Evolutionary conservation across 2,329 filamentous ascomycete genomes (phyloP).

Genomic region (Aspergillaceae sp.): DNA sequence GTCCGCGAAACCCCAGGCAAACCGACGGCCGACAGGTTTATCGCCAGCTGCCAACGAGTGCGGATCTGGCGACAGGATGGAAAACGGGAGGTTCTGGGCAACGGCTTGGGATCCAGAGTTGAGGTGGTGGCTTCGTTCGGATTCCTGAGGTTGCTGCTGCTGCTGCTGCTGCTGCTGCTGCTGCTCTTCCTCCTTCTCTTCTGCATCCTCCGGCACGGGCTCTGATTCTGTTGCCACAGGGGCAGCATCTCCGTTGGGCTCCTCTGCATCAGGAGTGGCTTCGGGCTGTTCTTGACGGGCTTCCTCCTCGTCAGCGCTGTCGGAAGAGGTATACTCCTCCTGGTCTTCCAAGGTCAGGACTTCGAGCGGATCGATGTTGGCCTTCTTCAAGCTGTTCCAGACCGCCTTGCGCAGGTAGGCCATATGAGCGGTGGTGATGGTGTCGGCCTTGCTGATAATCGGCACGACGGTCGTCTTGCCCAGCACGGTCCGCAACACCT

Average conservation of each 20-base stretch:
- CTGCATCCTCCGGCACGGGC: slow-evolving; percentile 5
- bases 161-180: too few species aligned
- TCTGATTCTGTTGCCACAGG: slow-evolving; percentile 6
- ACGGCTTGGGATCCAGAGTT: slow-evolving; percentile 25
- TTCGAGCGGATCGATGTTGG: slow-evolving; percentile 80
- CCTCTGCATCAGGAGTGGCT: slow-evolving; percentile 6
- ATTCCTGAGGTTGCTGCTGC: slow-evolving; percentile 2
- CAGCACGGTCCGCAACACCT: slow-evolving; percentile 77
- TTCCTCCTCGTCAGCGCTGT: slow-evolving; percentile 40
- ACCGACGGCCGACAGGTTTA: slow-evolving; percentile 64
- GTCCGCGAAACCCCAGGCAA: slow-evolving; percentile 95
- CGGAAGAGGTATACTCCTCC: slow-evolving; percentile 50
- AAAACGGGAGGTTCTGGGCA: slow-evolving; percentile 70
- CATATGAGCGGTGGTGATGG: slow-evolving; percentile 94
- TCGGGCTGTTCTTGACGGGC: slow-evolving; percentile 13
- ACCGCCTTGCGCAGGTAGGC: slow-evolving; percentile 80
- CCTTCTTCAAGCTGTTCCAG: slow-evolving; percentile 76
- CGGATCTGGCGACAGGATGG: slow-evolving; percentile 85
- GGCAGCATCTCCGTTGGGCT: slow-evolving; percentile 17
- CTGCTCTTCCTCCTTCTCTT: too few species aligned
- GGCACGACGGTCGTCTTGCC: slow-evolving; percentile 94
- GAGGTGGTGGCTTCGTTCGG: slow-evolving; percentile 36
- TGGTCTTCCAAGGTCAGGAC: slow-evolving; percentile 73
- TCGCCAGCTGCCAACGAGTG: slow-evolving; percentile 54
- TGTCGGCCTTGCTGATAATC: slow-evolving; percentile 93